Base-by-base conservation (phyloP, 2,329 filamentous ascomycete genomes). In the Triangularia verruculosa region DNA sequence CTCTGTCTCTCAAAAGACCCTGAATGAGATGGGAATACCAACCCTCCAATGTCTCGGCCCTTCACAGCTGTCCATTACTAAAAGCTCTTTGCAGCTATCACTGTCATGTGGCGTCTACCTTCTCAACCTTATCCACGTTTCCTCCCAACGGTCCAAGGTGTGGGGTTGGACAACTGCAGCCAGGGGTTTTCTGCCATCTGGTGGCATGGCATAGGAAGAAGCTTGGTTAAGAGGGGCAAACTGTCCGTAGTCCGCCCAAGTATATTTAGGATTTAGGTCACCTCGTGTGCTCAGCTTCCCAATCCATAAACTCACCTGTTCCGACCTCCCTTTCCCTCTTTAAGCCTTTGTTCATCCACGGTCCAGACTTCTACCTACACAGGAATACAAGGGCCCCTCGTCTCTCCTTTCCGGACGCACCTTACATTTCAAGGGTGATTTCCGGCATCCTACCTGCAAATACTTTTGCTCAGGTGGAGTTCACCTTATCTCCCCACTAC, bases 391-490 rank as follows among this genome's bases (percentile, higher is more conserved):
- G 34, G 34, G 34, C 34, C 34, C 34, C 34, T 39, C 34, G 34
- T n/a, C 15, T 39, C 11, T 13, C 32, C 13, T 39, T 15, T n/a
- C 34, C 34, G 34, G 34, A 39, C 15, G 34, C 34, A 39, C 13
- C 34, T 47, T 47, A 47, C 39, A 47, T 20, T 47, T 47, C 39
- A 47, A 47, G 39, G 39, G 39, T 47, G 39, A 47, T 47, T 47
- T 17, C 39, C 6, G n/a, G 39, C 39, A 47, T 47, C 39, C 56
- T 30, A 39, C 56, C 56, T 43, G 56, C 56, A 58, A 58, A 58
- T 43, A 58, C 56, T 47, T 47, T 47, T 47, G 39, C n/a, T 22
- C 39, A 47, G 39, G 39, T 47, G 39, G 39, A 47, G 39, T 47
- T 47, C 39, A 47, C 39, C 39, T 47, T 47, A 47, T 47, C 39